A percentile compares a stretch with the other conserved stretches of the same genome.
Evolutionary conservation across 257 asterid species (phyloP).

Genomic region (Forsythia viridissima): DNA sequence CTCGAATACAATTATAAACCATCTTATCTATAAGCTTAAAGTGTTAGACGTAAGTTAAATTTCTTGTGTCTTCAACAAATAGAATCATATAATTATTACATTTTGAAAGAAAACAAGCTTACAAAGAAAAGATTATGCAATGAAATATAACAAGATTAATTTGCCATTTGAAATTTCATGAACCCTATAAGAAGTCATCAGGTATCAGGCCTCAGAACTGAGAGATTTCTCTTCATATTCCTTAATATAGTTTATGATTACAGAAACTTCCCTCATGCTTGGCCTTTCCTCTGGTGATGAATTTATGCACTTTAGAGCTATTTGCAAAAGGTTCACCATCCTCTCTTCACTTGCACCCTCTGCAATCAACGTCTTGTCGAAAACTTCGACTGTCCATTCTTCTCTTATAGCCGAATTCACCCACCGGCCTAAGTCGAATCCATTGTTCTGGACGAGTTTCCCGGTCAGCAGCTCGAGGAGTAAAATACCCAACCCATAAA

Average conservation of each 20-base stretch:
- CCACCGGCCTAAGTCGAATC: conserved; percentile 65
- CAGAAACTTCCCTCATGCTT: conserved; percentile 49
- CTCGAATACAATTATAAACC: too few relatives aligned
- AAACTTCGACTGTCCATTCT: conserved; percentile 81
- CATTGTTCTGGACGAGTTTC: conserved; percentile 51
- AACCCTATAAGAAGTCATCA: too few relatives aligned
- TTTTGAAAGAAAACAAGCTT: neutral
- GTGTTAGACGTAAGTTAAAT: too few relatives aligned
- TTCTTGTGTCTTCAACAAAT: too few relatives aligned
- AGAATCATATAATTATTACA: neutral
- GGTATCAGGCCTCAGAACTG: conserved; percentile 6
- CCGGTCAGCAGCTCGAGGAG: conserved; percentile 77
- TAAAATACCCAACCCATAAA: conserved; percentile 54
- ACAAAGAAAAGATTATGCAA: neutral
- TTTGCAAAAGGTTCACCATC: conserved; percentile 65
- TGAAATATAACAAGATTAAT: neutral
- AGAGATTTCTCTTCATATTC: conserved; percentile 56
- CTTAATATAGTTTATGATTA: conserved; percentile 42
- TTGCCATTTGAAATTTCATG: neutral
- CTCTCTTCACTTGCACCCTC: conserved; percentile 65
- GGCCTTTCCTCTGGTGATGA: conserved; percentile 49
- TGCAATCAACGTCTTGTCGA: conserved; percentile 48
- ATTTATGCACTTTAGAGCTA: conserved; percentile 63
- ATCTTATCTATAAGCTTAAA: too few relatives aligned
- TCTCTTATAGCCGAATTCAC: conserved; percentile 65